These are phyloP conservation scores for Backusella macrospora DNA, from an alignment of 192 early-diverging fungal genomes.

Conservation along the genomic window DNA sequence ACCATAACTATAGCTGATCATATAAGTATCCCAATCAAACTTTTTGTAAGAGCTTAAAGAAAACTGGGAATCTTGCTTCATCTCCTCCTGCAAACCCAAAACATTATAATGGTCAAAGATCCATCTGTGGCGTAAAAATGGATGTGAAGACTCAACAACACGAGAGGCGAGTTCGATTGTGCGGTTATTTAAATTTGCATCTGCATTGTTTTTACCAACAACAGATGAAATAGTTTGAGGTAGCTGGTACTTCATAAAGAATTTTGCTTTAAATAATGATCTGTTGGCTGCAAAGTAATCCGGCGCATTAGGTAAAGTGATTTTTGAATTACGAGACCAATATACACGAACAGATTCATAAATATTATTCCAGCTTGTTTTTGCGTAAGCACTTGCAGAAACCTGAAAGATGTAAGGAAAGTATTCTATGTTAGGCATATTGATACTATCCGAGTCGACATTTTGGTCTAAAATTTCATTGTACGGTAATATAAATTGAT, in stretches of 20 bases:
- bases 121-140: slow-evolving; percentile 39
- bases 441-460: background rate
- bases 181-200: slow-evolving; percentile 19
- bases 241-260: slow-evolving; percentile 37
- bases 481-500: slow-evolving; percentile 37
- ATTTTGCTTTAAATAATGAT: slow-evolving; percentile 30
- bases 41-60: background rate
- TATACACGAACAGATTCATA: slow-evolving; percentile 35
- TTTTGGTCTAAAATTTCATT: slow-evolving; percentile 17
- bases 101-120: slow-evolving; percentile 33
- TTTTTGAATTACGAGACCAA: slow-evolving; percentile 38
- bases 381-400: slow-evolving; percentile 15
- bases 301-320: slow-evolving; percentile 27
- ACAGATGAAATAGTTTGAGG: slow-evolving; percentile 30
- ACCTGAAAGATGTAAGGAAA: slow-evolving; percentile 43
- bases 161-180: slow-evolving; percentile 26
- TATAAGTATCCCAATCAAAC: slow-evolving; percentile 37
- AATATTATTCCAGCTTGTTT: slow-evolving; percentile 25
- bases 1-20: slow-evolving; percentile 34
- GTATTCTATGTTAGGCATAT: slow-evolving; percentile 21
- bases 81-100: slow-evolving; percentile 2
- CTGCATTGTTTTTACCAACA: slow-evolving; percentile 18
- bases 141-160: slow-evolving; percentile 33
- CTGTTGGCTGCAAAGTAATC: slow-evolving; percentile 39
- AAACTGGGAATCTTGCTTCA: slow-evolving; percentile 25